Base-by-base conservation (phyloP, 2,329 filamentous ascomycete genomes). In the Neoscytalidium dimidiatum region DNA sequence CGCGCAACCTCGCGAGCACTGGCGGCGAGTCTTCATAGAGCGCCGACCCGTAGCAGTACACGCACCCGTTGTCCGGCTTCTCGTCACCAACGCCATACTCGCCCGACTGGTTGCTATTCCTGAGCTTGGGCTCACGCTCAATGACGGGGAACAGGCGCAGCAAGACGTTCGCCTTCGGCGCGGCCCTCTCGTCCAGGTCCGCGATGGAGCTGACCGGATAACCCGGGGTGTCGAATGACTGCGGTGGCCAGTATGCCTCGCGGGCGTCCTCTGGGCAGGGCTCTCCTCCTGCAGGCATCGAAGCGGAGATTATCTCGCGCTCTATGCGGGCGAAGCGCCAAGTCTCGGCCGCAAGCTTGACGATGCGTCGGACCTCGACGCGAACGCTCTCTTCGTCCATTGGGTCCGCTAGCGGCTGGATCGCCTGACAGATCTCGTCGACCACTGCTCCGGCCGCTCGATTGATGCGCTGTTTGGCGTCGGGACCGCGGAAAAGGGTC, bases 281-380 rank as follows among this genome's bases (percentile, higher is more conserved):
- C 26, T 44, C 53, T n/a, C 63, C 63, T 7, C 35, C 43, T 26
- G 74, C 69, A 43, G 83, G 83, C 75, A 86, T 82, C 1, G 75
- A 78, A 3, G 84, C 84, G 11, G 80, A 76, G 56, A 87, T 83
- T 68, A 85, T 79, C 69, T 86, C 84, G 19, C 84, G 79, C 71
- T 86, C 85, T 33, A 87, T 80, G 9, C 85, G 81, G 4, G 84
- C 85, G 69, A 84, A 83, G 21, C 85, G 78, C 85, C 85, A 87
- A 7, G 84, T 86, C 71, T 86, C 83, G 1, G 84, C 84, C 2
- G 85, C 85, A 21, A 85, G 77, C 69, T 86, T 87, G 56, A 86
- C 84, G 49, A 86, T 84, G 64, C 82, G 79, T 43, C 84, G 80
- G 5, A 86, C 82, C 3, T 80, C 81, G 14, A 79, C 78, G 51